Percentiles rank a stretch among this genome's conserved stretches.
Evolutionary conservation across 208 protist genomes (phyloP).

Genomic region (Leishmania arabica): DNA sequence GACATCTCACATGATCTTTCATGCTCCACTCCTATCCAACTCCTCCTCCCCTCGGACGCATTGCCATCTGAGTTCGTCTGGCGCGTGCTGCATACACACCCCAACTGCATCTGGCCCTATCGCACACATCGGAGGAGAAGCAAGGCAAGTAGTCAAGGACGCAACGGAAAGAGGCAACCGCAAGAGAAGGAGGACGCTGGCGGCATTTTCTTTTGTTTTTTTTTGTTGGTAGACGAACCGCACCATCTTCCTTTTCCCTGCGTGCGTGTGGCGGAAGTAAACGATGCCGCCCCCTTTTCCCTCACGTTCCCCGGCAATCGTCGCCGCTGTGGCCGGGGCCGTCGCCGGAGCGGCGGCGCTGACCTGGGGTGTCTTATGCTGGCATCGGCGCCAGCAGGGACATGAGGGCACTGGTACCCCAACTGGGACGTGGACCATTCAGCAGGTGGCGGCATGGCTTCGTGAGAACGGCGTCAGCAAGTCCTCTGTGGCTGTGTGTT

Average conservation of each 20-base stretch:
- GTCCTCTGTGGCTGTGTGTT: slow-evolving; percentile 23
- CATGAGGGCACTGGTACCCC: neutral
- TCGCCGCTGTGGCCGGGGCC: slow-evolving; percentile 10
- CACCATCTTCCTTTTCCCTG: neutral
- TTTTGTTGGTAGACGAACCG: neutral
- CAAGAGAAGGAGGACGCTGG: neutral
- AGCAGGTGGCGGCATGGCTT: slow-evolving; percentile 60
- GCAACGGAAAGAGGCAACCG: neutral
- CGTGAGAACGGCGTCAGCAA: slow-evolving; percentile 41
- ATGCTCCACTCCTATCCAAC: neutral
- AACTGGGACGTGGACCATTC: slow-evolving; percentile 14
- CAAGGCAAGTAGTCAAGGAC: neutral
- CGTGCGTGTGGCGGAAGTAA: neutral
- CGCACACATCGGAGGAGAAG: neutral
- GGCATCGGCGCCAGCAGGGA: neutral
- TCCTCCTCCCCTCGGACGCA: neutral
- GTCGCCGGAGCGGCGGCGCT: slow-evolving; percentile 12
- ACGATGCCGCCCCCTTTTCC: slow-evolving; percentile 5
- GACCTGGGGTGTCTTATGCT: slow-evolving; percentile 14
- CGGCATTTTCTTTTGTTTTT: neutral
- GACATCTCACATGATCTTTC: neutral
- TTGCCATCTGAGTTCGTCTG: neutral
- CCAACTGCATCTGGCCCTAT: neutral
- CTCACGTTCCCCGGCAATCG: slow-evolving; percentile 2
- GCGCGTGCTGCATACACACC: neutral